Evolutionary conservation across 139 green algal species (phyloP), one percentile per base, ranked within the genome.

Genomic region (Pleodorina starrii): DNA sequence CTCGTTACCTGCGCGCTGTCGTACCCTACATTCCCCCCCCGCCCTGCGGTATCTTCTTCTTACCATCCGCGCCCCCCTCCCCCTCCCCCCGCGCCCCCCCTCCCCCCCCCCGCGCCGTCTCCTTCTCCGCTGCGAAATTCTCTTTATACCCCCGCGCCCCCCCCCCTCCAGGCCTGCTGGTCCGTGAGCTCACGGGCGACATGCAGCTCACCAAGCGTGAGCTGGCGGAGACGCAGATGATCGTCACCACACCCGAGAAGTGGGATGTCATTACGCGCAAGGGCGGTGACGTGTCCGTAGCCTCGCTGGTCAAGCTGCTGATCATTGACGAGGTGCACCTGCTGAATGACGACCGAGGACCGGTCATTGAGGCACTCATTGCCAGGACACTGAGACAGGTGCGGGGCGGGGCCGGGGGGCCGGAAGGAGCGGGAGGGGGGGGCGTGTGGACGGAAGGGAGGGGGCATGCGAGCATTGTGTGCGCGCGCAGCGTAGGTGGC

Each of bases 231-330:
- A 99, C 98, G 25, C 97, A 99, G 93, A 99, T 99, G 97, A 99
- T 99, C 75, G 97, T 99, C 44, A 99, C 98, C 25, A 99, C 98
- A 5, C 98, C 98, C 6, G 98, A 99, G 94, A 99, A 99, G 92
- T 99, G 98, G 98, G 98, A 99, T 88, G 98, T 99, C n/a, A 99
- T 99, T 86, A 99, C 98, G 11, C 94, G 98, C 71, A 99, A 99
- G 84, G 95, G 97, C 72, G 94, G 95, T 38, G 93, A 98, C 80
- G 95, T 97, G 84, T 54, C 86, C 5, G 92, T 98, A 60, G 93
- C 95, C 19, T 91, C 93, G 7, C 81, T 96, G 5, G 97, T 99
- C 29, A 91, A 92, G 44, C 94, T 99, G 84, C 96, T 99, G 16
- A 98, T 99, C 92, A 97, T 99, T 43, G 96, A 98, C 63, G 96